Base-by-base conservation (phyloP, 1,139 yeast species). In the Spencermartinsiella ligniputridi region DNA sequence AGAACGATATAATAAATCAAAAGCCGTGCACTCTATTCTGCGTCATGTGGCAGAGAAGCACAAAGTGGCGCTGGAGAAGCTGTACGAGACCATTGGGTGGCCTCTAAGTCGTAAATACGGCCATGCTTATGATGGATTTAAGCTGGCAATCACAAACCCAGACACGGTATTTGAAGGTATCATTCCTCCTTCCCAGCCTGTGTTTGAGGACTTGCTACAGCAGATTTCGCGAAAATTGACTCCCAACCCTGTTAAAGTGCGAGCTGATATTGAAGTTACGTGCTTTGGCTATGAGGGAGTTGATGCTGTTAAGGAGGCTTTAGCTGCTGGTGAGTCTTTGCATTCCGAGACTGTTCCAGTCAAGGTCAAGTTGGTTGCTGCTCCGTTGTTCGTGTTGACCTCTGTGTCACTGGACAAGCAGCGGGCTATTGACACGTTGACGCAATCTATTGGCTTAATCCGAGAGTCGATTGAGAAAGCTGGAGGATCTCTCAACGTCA, bases 41-140 rank as follows among this genome's bases (percentile, higher is more conserved):
- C 86, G 98, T 69, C 97, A 92, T 68, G 94, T 97, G 69, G 97
- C 99, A 48, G 99, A 92, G 67, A 94, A 90, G 68, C 92, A 88
- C 71, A 84, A 85, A 65, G 74, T 89, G 47, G 79, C 96, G 27
- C 78, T 92, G 63, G 97, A 90, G 70, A 77, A 76, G 40, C 75
- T 92, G 66, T 92, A 92, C 69, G 82, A 82, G 68, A 76, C 87
- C 37, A 79, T 92, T 60, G 98, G 97, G 40, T 92, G 99, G 99
- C 98, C 98, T 39, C 78, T 92, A 66, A 87, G 95, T 71, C 81
- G 85, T 69, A 90, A 86, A 67, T 94, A 78, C 64, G 98, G 98
- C 49, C 97, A 92, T 66, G 96, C 97, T 29, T 89, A 90, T 64
- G 97, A 92, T 65, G 98, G 97, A 19, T 92, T 92, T 75, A 89